Evolutionary conservation across 805 yeast genomes (phyloP), one percentile per base, ranked within the genome.

Genomic region (Maudiozyma barnettii): DNA sequence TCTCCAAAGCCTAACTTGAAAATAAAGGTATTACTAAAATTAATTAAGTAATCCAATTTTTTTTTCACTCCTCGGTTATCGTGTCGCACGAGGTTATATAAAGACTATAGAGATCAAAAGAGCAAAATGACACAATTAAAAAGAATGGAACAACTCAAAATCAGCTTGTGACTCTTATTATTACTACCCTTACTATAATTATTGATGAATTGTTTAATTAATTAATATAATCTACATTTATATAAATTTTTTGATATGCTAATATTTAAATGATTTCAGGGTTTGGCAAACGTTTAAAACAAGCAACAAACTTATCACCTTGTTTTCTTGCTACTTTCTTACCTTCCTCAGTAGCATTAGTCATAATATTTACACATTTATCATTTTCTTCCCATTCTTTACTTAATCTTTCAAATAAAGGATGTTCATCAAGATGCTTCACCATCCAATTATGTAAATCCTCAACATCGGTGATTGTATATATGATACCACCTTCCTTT

Each of bases 371-470:
- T 20, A 90, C 98, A 68, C 98, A 90, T 52, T 70, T 69, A 65
- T 93, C 99, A 20, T 72, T 66, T 2, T 66, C 63, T 67, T 90
- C 97, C 86, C 95, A 88, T 52, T 84, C 90, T 51, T 77, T 71
- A 39, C 76, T 68, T 53, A 89, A 75, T 55, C 97, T 77, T 66
- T 82, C 88, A 63, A 93, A 93, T 59, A 93, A 67, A 3, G 98
- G 97, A 66, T 93, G 99, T 50, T 77, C 85, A 48, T 84, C 89
- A 47, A 93, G 68, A 67, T 93, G 99, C 58, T 79, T 75, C 18
- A 82, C 95, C 99, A 93, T 93, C 99, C 99, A 91, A 36, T 81
- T 72, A 64, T 93, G 98, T 54, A 93, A 71, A 64, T 93, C 99
- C 58, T 80, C 73, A 40, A 93, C 99, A 64, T 93, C 99, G 1